Evolutionary conservation across 768 basidiomycete genomes (phyloP), one percentile per base, ranked within the genome.

Genomic region (Auricularia heimuer): DNA sequence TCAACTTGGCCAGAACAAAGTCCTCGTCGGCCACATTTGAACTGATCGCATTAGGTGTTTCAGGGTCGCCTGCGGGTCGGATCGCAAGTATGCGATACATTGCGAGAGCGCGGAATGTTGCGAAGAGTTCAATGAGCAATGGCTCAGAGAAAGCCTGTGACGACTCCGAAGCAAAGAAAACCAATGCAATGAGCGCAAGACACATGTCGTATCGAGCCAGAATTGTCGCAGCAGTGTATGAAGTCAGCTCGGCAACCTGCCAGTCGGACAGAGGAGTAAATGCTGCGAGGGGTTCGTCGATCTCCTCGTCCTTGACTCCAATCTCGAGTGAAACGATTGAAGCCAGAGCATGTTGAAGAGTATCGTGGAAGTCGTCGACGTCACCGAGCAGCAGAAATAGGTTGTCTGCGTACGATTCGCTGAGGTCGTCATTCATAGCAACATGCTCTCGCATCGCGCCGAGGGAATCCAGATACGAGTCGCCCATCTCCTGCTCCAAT

Each of bases 131-230:
- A 8, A 89, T 73, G 34, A 90, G 70, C 24, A 84, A 76, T 18
- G 84, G 83, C 70, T 87, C 84, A 42, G 39, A 42, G 85, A 88
- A 88, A 39, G 78, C 75, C 42, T 77, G 75, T n/a, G 88, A 75
- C 45, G 85, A 82, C 33, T 86, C 84, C 6, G 84, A 80, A 62
- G 89, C 77, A 77, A 90, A 90, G 72, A 90, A 86, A 18, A 92
- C 78, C 34, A 92, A 74, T 29, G 81, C 80, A 62, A 90, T 75
- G 56, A 93, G 75, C 11, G 84, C 80, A 24, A 90, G 77, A 66
- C 84, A 84, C 37, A 92, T 78, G 63, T 91, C 88, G 72, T 92
- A 91, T 72, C 92, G 82, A 12, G 87, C 90, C 67, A 85, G 80
- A 58, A 90, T 77, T 3, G 88, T 81, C 62, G 80, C 82, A 16